A percentile compares a stretch with the other conserved stretches of the same genome.
Conservation (phyloP, 2,329 filamentous ascomycete genomes). For the Aspergillus chevalieri region DNA sequence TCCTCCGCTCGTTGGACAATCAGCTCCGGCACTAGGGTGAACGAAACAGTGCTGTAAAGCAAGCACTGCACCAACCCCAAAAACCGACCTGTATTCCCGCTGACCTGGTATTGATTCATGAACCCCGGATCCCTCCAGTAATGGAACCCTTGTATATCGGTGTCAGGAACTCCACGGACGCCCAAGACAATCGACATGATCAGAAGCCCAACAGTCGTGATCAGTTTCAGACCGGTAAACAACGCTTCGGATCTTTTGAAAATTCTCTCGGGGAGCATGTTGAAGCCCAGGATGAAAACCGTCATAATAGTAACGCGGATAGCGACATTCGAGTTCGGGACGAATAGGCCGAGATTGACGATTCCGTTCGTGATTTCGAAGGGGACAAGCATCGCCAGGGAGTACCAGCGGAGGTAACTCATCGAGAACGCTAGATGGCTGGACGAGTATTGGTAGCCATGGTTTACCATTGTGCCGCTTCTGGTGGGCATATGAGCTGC, state of each 20-base stretch:
- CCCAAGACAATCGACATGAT: constrained; percentile 48
- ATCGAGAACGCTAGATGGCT: constrained; percentile 34
- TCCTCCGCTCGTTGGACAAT: constrained; percentile 52
- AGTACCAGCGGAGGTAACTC: constrained; percentile 42
- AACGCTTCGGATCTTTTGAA: constrained; percentile 47
- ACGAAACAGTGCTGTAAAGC: constrained; percentile 47
- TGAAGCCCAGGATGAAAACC: constrained; percentile 49
- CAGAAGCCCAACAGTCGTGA: constrained; percentile 45
- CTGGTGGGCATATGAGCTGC: constrained; percentile 31
- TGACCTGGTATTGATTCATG: constrained; percentile 43
- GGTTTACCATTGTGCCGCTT: constrained; percentile 35
- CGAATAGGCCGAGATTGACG: constrained; percentile 58
- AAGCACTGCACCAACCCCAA: constrained; percentile 45
- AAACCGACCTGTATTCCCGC: constrained; percentile 44
- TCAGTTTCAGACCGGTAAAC: constrained; percentile 45
- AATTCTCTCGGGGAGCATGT: constrained; percentile 42
- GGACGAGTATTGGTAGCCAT: constrained; percentile 36
- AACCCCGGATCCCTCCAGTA: constrained; percentile 47
- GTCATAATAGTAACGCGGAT: constrained; percentile 49
- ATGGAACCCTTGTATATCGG: constrained; percentile 44
- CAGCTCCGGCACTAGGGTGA: constrained; percentile 49
- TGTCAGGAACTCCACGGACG: constrained; percentile 44
- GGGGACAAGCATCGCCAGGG: constrained; percentile 40
- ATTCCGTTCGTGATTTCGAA: constrained; percentile 61
- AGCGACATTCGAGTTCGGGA: constrained; percentile 30